Evolutionary conservation across 768 basidiomycete genomes (phyloP).

Genomic region (Termitomyces eurrhizus): DNA sequence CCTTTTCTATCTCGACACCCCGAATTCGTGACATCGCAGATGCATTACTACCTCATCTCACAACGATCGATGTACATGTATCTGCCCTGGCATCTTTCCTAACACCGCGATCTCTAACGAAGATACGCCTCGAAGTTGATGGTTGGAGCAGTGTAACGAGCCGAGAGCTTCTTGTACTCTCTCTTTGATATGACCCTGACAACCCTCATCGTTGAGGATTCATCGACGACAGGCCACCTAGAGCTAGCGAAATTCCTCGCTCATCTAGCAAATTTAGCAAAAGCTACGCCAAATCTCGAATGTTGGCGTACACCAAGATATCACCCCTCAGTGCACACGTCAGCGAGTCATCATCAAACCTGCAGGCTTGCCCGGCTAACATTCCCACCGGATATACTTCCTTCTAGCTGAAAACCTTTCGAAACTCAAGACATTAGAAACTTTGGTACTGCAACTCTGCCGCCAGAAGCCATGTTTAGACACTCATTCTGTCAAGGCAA

Average conservation of each 20-base stretch:
- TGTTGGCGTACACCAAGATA: conserved; percentile 1
- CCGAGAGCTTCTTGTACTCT: conserved; percentile 8
- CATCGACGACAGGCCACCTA: conserved; percentile 1
- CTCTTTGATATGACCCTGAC: conserved; percentile 13
- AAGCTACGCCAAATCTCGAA: conserved; percentile 2
- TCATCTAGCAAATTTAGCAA: conserved; percentile 1
- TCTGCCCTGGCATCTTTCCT: conserved; percentile 12
- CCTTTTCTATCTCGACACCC: conserved; percentile 14
- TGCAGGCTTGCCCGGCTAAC: neutral
- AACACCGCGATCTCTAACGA: conserved; percentile 9
- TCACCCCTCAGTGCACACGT: conserved; percentile 1
- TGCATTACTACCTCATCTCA: conserved; percentile 12
- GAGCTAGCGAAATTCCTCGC: conserved; percentile 3
- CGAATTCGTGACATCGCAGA: conserved; percentile 13
- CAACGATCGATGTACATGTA: conserved; percentile 13
- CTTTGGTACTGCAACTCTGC: conserved; percentile 1
- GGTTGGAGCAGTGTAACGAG: neutral
- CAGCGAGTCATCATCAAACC: neutral
- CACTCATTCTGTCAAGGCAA: conserved; percentile 2
- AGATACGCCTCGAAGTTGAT: conserved; percentile 11
- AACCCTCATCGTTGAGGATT: conserved; percentile 10
- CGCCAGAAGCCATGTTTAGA: neutral
- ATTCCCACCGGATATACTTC: conserved; percentile 3
- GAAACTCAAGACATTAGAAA: conserved; percentile 7
- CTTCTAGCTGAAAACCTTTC: conserved; percentile 5